These are phyloP conservation scores for Epichloe aotearoae DNA, from an alignment of 2,329 filamentous ascomycete species.

Conservation along the genomic window DNA sequence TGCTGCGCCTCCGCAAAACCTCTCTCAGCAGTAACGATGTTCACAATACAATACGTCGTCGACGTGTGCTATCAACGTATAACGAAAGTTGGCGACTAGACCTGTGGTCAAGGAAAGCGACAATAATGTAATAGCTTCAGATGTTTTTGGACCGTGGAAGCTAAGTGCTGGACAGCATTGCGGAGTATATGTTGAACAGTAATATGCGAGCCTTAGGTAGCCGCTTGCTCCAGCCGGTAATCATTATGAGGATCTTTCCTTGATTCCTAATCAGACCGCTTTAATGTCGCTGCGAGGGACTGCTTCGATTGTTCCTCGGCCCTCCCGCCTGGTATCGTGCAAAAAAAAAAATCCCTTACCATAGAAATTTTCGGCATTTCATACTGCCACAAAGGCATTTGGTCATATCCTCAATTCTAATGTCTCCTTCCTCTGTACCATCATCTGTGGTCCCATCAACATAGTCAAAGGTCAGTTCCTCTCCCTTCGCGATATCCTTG, in stretches of 20 bases:
- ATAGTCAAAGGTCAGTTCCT: conserved; percentile 73
- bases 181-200: neutral
- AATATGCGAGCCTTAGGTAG: no score
- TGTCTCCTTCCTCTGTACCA: conserved; percentile 29
- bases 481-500: conserved; percentile 46
- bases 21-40: conserved; percentile 14
- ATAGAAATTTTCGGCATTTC: conserved; percentile 57
- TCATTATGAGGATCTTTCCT: no score
- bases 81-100: neutral
- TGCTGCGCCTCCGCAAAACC: conserved; percentile 22
- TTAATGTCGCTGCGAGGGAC: no score
- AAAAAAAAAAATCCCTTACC: conserved; percentile 27
- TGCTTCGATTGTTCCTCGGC: no score
- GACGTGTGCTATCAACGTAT: conserved; percentile 16
- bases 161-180: neutral
- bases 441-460: conserved; percentile 47
- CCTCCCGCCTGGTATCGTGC: neutral
- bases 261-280: no score
- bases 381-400: conserved; percentile 48
- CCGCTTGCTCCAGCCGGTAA: no score
- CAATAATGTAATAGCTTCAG: neutral
- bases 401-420: conserved; percentile 38
- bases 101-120: neutral
- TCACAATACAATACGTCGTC: conserved; percentile 14
- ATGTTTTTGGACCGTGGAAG: neutral